Evolutionary conservation across 805 yeast genomes (phyloP), one percentile per base, ranked within the genome.

Genomic region (Clavispora phyllophila): DNA sequence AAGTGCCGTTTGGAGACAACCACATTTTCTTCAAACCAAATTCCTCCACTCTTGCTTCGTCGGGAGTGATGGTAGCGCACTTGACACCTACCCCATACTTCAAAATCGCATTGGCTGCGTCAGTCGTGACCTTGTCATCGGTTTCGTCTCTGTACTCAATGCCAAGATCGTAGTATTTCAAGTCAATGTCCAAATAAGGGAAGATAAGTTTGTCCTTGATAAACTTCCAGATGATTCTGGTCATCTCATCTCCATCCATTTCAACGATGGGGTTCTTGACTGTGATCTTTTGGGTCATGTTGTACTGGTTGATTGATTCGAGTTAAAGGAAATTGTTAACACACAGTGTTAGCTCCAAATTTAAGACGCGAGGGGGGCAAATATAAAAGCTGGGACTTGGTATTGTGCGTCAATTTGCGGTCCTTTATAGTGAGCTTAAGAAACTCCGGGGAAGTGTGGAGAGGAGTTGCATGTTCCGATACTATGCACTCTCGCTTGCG

Each of bases 41-140:
- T 64, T 85, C 93, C 57, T 80, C 70, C 36, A 85, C 91, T 62
- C 93, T 74, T 20, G 77, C 80, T 61, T 85, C 91, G 62, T 85
- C 91, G 2, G 91, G 93, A 1, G 91, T 85, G 54, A 85, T 85
- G 14, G 91, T 85, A 39, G 93, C 91, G 74, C 91, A 85, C 63
- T 85, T 85, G 53, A 85, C 74, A 58, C 89, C 91, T 19, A 85
- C 91, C 48, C 89, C 90, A 52, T 79, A 81, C 61, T 84, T 60
- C 58, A 75, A 73, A 52, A 82, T 84, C 24, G 90, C 91, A 48
- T 81, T 71, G 17, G 91, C 91, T 4, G 91, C 84, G 51, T 85
- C 91, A 37, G 73, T 56, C n/a, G 93, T 85, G 54, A 85, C 76
- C 61, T 81, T 73, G 61, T 85, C 93, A 46, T 81, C 70, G 26